Percentiles rank a stretch among this genome's conserved stretches.
phyloP scores from a whole-genome alignment of 148 eudicot species.

The Polygonum aviculare region DNA sequence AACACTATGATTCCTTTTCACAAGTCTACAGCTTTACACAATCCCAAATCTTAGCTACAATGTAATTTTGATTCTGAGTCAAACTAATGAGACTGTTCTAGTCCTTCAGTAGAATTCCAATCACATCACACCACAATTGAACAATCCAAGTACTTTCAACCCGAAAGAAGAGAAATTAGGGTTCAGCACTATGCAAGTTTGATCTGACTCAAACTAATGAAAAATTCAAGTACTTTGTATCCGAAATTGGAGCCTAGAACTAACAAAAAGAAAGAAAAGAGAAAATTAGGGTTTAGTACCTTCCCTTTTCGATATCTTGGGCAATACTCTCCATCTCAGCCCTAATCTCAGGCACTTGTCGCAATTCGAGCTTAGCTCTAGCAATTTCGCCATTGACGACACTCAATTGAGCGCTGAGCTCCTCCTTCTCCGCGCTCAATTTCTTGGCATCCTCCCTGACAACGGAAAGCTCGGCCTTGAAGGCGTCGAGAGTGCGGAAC shows the following conservation, averaged over 20 bases:
- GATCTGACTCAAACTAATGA: too few relatives aligned
- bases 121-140: neutral
- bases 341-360: constrained; percentile 31
- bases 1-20: neutral
- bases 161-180: neutral
- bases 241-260: neutral
- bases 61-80: neutral
- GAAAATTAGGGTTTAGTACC: constrained; percentile 26
- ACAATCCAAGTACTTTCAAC: neutral
- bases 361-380: constrained; percentile 19
- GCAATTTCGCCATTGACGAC: constrained; percentile 30
- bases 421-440: constrained; percentile 26
- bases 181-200: too few relatives aligned
- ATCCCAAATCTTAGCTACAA: neutral
- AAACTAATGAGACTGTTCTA: neutral
- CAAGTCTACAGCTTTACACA: neutral
- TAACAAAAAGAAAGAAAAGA: neutral
- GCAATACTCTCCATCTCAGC: constrained; percentile 43
- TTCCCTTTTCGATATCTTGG: constrained; percentile 59
- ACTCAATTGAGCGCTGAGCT: constrained; percentile 26
- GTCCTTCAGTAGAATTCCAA: neutral
- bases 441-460: constrained; percentile 33
- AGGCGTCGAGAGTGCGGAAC: constrained; percentile 23
- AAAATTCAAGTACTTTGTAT: neutral
- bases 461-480: constrained; percentile 26